Evolutionary conservation across 345 rosid species (phyloP), one percentile per base, ranked within the genome.

Genomic region (Triadica sebifera): DNA sequence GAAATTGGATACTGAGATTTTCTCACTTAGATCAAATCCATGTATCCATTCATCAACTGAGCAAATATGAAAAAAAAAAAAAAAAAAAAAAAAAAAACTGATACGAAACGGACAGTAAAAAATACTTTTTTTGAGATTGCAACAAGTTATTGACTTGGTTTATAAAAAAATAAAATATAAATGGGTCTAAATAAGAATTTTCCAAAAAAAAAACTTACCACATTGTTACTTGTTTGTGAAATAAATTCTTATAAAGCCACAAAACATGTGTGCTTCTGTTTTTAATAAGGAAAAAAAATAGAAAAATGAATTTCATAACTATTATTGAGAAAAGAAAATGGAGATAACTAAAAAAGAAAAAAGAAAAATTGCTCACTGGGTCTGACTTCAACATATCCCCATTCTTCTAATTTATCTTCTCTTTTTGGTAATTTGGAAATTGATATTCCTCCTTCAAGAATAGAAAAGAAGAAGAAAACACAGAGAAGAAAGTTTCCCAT

Each of bases 361-460:
- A 43, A 43, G 8, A 43, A 43, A 67, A 4, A 16, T 51, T 17
- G 64, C 91, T 76, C 86, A 94, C 98, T 90, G 68, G 96, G 93
- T 85, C 97, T 87, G 74, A 94, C 98, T 92, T 90, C 72, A 34
- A 81, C 96, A 71, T 91, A 94, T 45, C 98, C 97, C 98, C 98
- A 94, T 73, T 82, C 87, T 80, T 94, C 96, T 22, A 90, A 83
- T 79, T 83, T 93, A 81, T 86, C 83, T 10, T 70, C 45, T 62
- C 69, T 72, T 72, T 70, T 63, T 69, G 46, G 65, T 81, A 47
- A 71, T 71, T 59, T 83, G 58, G 55, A 70, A 67, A 65, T 84
- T 53, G 78, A 65, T 65, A 59, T 55, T 79, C 80, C 77, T 78
- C 78, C 87, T 72, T 79, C 57, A 60, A 75, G 17, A 59, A 79